Base-by-base conservation (phyloP, 768 basidiomycete genomes). In the Dentipellis fragilis region DNA sequence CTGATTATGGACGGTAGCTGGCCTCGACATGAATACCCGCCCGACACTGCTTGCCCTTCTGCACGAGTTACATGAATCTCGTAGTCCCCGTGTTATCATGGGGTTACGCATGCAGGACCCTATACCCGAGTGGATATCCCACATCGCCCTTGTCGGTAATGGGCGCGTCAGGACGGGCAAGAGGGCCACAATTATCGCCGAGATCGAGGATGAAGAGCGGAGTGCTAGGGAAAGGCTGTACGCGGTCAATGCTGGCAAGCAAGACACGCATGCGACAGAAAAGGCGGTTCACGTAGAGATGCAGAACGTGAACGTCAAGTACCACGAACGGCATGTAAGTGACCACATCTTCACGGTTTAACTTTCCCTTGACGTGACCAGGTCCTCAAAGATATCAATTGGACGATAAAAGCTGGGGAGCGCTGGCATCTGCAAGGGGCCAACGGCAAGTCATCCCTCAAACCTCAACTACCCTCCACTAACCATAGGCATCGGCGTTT, bases 391-490 rank as follows among this genome's bases (percentile, higher is more conserved):
- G 72, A 83, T 55, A 80, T 97, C 49, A 78, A 79, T 54, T 98
- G 94, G 95, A 78, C 82, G 39, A 84, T 98, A 57, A 75, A 75
- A 2, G 77, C 80, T 61, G 91, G 92, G 40, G 85, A 94, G 46
- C 77, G 88, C 29, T 97, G 93, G 91, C 89, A 94, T 64, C 80
- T 99, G 11, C 80, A 85, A 63, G 94, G 95, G 9, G 72, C 83
- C 21, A 99, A 98, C 66, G 95, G 90, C 85, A 67, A 36, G 72
- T 61, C 2, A 10, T 0, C 22, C 17, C 11, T 48, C 2, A 35
- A 14, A 11, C 10, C 10, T 6, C 2, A 8, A n/a, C 14, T 16
- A 19, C 7, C 8, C 10, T 3, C 19, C 3, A 6, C 16, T 45
- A 16, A 45, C 42, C 11, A 45, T 16, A 45, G 12, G 14, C 14